These are phyloP conservation scores for Scedosporium minutisporum DNA, from an alignment of 2,329 filamentous ascomycete genomes.

Conservation along the genomic window DNA sequence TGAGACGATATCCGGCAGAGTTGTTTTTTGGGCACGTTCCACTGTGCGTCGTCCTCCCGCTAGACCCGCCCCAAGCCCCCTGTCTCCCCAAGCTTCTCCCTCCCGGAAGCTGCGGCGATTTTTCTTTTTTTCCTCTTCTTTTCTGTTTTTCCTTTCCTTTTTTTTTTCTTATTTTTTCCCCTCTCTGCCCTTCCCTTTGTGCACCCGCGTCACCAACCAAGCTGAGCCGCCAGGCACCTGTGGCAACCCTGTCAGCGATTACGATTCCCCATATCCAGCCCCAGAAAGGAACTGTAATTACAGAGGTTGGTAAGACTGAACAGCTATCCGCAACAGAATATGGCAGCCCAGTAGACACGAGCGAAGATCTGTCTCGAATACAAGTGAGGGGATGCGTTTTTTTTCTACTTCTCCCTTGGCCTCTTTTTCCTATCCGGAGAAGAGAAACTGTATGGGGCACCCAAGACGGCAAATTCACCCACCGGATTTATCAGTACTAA, in stretches of 20 bases:
- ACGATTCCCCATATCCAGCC: no score
- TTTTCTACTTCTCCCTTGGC: not conserved
- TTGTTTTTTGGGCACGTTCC: not conserved
- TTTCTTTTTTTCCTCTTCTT: not conserved
- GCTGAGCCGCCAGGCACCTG: no score
- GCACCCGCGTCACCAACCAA: no score
- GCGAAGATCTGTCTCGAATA: not conserved
- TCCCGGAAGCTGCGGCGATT: constrained; percentile 1
- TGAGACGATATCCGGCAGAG: not conserved
- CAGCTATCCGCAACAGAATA: no score
- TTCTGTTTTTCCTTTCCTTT: not conserved
- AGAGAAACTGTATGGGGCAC: no score
- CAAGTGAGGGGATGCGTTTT: not conserved
- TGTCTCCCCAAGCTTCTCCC: not conserved
- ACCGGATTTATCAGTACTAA: no score
- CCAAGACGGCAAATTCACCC: no score
- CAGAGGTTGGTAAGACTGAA: no score
- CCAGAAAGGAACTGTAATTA: no score
- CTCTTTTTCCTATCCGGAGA: not conserved
- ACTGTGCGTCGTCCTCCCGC: not conserved
- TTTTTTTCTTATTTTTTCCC: no score
- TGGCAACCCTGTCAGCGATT: no score
- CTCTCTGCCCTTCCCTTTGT: no score
- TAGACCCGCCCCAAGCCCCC: not conserved
- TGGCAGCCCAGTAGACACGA: not conserved